Conservation (phyloP, 2,329 filamentous ascomycete species). For the Cercospora sp. region DNA sequence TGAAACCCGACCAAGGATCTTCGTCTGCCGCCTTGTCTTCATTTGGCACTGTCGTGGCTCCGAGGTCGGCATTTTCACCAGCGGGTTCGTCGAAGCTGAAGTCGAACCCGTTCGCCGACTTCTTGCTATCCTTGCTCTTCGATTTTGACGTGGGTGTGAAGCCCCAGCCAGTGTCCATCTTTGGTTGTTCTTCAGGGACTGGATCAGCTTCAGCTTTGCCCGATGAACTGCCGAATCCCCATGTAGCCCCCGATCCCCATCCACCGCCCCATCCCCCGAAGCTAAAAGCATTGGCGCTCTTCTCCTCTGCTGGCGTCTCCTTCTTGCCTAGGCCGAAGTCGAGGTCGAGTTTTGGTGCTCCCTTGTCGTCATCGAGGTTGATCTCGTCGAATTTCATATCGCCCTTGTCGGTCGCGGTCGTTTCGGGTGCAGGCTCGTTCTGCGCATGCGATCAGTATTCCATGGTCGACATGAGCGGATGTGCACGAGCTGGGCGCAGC, state of each 20-base stretch:
- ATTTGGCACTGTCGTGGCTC: constrained; percentile 22
- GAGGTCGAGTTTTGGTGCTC: constrained; percentile 50
- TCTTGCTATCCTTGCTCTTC: constrained; percentile 36
- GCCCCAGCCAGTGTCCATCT: constrained; percentile 32
- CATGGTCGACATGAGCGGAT: constrained; percentile 21
- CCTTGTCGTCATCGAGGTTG: constrained; percentile 46
- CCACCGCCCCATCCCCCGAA: constrained; percentile 39
- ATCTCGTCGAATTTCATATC: constrained; percentile 50
- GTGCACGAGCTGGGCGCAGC: constrained; percentile 9
- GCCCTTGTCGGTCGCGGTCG: constrained; percentile 30
- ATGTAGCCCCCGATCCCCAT: constrained; percentile 38
- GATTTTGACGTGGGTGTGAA: constrained; percentile 32
- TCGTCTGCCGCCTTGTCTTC: constrained; percentile 29
- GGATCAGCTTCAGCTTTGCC: constrained; percentile 29
- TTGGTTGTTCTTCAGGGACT: constrained; percentile 12
- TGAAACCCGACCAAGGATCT: constrained; percentile 33
- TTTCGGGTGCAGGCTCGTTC: constrained; percentile 33
- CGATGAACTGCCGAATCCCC: constrained; percentile 36
- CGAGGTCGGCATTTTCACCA: constrained; percentile 24
- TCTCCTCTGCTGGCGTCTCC: constrained; percentile 30
- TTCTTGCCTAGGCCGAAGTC: constrained; percentile 42
- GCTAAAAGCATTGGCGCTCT: constrained; percentile 35
- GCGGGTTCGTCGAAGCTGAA: constrained; percentile 33
- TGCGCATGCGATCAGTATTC: constrained; percentile 25
- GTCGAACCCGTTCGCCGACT: constrained; percentile 40